These are phyloP conservation scores for Ustulina deusta DNA, from an alignment of 2,329 filamentous ascomycete genomes.

Conservation along the genomic window DNA sequence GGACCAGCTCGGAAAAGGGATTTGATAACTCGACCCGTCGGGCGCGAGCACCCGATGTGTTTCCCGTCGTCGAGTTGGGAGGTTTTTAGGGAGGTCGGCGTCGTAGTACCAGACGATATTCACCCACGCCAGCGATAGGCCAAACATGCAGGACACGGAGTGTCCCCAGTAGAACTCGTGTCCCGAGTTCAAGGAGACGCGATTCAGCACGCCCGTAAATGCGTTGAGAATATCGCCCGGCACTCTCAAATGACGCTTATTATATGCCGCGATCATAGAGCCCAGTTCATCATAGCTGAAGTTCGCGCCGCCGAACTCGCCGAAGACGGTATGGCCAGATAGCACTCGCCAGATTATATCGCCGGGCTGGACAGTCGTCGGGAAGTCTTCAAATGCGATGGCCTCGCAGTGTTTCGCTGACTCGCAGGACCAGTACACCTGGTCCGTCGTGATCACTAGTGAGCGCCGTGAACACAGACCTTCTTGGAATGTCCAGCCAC, in stretches of 20 bases:
- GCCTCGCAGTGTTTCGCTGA: slow-evolving; percentile 37
- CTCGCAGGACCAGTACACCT: slow-evolving; percentile 43
- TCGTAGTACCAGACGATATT: slow-evolving; percentile 37
- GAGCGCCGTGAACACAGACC: slow-evolving; percentile 38
- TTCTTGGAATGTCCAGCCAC: slow-evolving; percentile 43
- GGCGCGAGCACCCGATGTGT: slow-evolving; percentile 24
- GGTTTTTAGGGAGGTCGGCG: slow-evolving; percentile 9
- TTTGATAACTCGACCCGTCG: slow-evolving; percentile 24
- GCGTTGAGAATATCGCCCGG: slow-evolving; percentile 37
- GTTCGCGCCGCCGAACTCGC: slow-evolving; percentile 39
- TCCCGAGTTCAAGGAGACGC: slow-evolving; percentile 31
- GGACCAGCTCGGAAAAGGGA: slow-evolving; percentile 41
- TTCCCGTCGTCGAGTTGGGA: slow-evolving; percentile 32
- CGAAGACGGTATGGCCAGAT: slow-evolving; percentile 38
- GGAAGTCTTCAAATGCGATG: slow-evolving; percentile 41
- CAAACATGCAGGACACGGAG: slow-evolving; percentile 35
- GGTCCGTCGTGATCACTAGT: slow-evolving; percentile 33
- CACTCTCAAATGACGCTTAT: slow-evolving; percentile 29
- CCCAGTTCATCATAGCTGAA: slow-evolving; percentile 37
- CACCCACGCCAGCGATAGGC: slow-evolving; percentile 38
- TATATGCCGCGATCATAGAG: slow-evolving; percentile 36
- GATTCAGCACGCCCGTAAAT: slow-evolving; percentile 37
- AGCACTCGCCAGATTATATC: slow-evolving; percentile 34
- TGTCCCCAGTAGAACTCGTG: slow-evolving; percentile 42
- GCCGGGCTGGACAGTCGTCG: slow-evolving; percentile 34